A percentile compares a stretch with the other conserved stretches of the same genome.
These are phyloP conservation scores for Hyaloscypha hepaticicola DNA, from an alignment of 495 filamentous ascomycete species.

Conservation along the genomic window DNA sequence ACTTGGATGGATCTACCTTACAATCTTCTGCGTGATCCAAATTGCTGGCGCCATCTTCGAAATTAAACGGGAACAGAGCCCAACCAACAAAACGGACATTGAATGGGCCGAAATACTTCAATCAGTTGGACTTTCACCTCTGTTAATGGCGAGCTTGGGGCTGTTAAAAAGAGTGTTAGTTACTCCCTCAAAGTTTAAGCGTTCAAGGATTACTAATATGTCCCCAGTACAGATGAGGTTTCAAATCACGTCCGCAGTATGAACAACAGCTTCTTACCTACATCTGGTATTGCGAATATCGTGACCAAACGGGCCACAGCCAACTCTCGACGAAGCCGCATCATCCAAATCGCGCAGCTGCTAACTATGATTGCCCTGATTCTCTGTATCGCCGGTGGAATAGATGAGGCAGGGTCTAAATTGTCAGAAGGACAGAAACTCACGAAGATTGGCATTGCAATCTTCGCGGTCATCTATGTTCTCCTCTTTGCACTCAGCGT, in stretches of 20 bases:
- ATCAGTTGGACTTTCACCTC: slow-evolving; percentile 29
- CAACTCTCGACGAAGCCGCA: slow-evolving; percentile 28
- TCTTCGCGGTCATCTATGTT: slow-evolving; percentile 29
- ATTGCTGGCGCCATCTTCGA: slow-evolving; percentile 26
- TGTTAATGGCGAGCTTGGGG: slow-evolving; percentile 28
- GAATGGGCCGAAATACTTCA: slow-evolving; percentile 27
- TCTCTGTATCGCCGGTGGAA: slow-evolving; percentile 34
- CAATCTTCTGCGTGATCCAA: slow-evolving; percentile 23
- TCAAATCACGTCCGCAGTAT: slow-evolving; percentile 15
- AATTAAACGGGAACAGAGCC: slow-evolving; percentile 16
- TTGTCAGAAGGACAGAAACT: slow-evolving; percentile 20
- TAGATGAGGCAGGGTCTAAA: slow-evolving; percentile 15
- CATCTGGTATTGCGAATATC: slow-evolving; percentile 11
- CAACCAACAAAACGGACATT: slow-evolving; percentile 21
- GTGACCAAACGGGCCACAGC: slow-evolving; percentile 21
- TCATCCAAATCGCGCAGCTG: slow-evolving; percentile 24
- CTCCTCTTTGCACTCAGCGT: slow-evolving; percentile 17
- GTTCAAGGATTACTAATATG: not conserved
- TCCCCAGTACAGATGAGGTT: slow-evolving; percentile 24
- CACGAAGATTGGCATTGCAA: slow-evolving; percentile 24
- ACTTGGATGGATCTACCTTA: slow-evolving; percentile 31
- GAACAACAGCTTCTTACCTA: not conserved
- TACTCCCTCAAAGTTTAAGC: not conserved
- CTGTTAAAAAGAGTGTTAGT: slow-evolving; percentile 29
- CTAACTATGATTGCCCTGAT: slow-evolving; percentile 29